phyloP scores from a whole-genome alignment of 2,329 filamentous ascomycete genomes.

The Xylariaceae sp. region DNA sequence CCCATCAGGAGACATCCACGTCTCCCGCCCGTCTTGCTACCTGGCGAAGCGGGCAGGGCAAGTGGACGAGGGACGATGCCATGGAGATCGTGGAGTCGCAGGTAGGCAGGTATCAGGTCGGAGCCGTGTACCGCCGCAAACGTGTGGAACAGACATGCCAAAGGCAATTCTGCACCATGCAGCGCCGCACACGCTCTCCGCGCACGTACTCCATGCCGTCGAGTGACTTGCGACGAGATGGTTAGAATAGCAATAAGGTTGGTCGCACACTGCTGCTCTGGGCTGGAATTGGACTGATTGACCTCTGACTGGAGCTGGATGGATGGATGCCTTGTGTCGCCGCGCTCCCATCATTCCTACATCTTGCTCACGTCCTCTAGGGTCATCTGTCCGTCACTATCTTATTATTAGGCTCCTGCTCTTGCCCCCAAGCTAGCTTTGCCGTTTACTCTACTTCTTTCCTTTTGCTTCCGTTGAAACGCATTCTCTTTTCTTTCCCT shows the following conservation, averaged over 20 bases:
- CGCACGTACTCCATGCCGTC: background rate
- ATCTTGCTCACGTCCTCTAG: slow-evolving; percentile 1
- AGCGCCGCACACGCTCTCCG: background rate
- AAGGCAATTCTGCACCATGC: too few species aligned
- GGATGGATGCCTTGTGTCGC: slow-evolving; percentile 7
- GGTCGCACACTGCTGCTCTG: slow-evolving; percentile 5
- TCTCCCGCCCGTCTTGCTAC: slow-evolving; percentile 15
- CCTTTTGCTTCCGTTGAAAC: background rate
- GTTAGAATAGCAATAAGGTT: background rate
- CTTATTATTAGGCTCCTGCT: background rate
- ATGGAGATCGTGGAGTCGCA: too few species aligned
- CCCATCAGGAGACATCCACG: slow-evolving; percentile 28
- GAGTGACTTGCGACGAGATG: background rate
- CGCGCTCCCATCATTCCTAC: slow-evolving; percentile 6
- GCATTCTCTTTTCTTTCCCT: background rate
- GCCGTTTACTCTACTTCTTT: slow-evolving; percentile 2
- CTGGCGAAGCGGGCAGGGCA: background rate
- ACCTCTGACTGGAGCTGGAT: slow-evolving; percentile 1
- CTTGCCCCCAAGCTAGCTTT: background rate
- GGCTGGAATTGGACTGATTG: slow-evolving; percentile 7
- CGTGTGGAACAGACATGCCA: background rate
- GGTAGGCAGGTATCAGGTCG: background rate
- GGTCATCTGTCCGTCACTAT: slow-evolving; percentile 5
- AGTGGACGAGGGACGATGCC: too few species aligned
- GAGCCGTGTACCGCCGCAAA: background rate